Base-by-base conservation (phyloP, 495 filamentous ascomycete genomes). In the Choiromyces venosus region DNA sequence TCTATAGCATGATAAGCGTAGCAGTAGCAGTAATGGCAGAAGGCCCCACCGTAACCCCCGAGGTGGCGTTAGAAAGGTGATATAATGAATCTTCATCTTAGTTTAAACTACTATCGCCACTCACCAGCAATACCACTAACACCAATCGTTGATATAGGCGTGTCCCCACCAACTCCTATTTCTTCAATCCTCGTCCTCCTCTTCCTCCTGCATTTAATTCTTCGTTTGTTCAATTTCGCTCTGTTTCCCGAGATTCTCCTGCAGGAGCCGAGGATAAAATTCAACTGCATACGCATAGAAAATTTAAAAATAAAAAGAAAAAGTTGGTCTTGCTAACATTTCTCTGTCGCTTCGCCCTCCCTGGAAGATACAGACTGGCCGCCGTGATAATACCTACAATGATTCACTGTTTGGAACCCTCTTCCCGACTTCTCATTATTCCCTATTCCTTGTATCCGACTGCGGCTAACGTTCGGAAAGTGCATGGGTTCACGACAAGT, bases 401-500 rank as follows among this genome's bases (percentile, higher is more conserved):
- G 75, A 77, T 77, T 77, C 75, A 61, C 75, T 77, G 75, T 77
- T 77, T 40, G 52, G 75, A 68, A 18, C 66, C 64, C 68, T 46
- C 18, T 39, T 37, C 67, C 36, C 37, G 6, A n/a, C 37, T 33
- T 14, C n/a, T 29, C 65, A 8, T 19, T 4, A 33, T 36, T 25
- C 25, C 29, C 52, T 70, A 19, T 66, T 71, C 36, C 46, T 64
- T 65, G 42, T 8, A 2, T 25, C n/a, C 42, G 46, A 35, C 38
- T 67, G 36, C 37, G 33, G 71, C 78, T 80, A 75, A 80, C 44
- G 37, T 33, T 67, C 56, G 38, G 37, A 66, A 70, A 77, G 71
- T 68, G 79, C 79, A 42, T 81, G 79, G 79, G 79, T 81, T 52
- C 79, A 81, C 71, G 79, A 81, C 71, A 81, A 81, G 61, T 81